phyloP scores from a whole-genome alignment of 495 filamentous ascomycete species.

The Collariella sp. region DNA sequence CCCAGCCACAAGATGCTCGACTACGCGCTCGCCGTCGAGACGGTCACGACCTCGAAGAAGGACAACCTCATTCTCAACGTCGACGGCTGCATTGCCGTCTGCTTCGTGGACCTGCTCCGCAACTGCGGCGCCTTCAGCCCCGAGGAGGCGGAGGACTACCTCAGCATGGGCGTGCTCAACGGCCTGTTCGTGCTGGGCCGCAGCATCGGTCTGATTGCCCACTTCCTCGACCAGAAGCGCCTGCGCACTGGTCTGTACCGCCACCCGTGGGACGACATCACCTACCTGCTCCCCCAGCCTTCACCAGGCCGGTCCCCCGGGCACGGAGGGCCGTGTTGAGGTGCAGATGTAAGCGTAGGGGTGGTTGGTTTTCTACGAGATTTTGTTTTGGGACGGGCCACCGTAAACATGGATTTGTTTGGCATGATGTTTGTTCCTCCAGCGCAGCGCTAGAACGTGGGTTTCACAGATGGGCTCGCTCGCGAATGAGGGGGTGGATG shows the following conservation, averaged over 20 bases:
- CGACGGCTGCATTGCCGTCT: slow-evolving; percentile 94
- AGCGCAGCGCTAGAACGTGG: background rate
- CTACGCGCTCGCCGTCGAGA: slow-evolving; percentile 96
- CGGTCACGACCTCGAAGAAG: slow-evolving; percentile 98
- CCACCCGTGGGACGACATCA: slow-evolving; percentile 98
- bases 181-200: slow-evolving; percentile 96
- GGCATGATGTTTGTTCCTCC: background rate
- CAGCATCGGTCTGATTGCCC: slow-evolving; percentile 95
- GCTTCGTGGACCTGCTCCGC: slow-evolving; percentile 95
- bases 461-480: background rate
- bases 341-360: slow-evolving; percentile 42
- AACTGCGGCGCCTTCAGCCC: slow-evolving; percentile 92
- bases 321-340: slow-evolving; percentile 84
- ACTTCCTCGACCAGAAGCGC: slow-evolving; percentile 99
- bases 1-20: slow-evolving; percentile 93
- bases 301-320: slow-evolving; percentile 58
- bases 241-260: slow-evolving; percentile 96
- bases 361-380: background rate
- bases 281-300: slow-evolving; percentile 86
- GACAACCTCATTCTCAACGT: slow-evolving; percentile 99
- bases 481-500: no score
- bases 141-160: slow-evolving; percentile 77
- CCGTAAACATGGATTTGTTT: background rate
- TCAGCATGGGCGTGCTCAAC: slow-evolving; percentile 94
- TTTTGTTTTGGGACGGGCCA: slow-evolving; percentile 1